Conservation (phyloP, 805 yeast species). For the Myxozyma melibiosi region DNA sequence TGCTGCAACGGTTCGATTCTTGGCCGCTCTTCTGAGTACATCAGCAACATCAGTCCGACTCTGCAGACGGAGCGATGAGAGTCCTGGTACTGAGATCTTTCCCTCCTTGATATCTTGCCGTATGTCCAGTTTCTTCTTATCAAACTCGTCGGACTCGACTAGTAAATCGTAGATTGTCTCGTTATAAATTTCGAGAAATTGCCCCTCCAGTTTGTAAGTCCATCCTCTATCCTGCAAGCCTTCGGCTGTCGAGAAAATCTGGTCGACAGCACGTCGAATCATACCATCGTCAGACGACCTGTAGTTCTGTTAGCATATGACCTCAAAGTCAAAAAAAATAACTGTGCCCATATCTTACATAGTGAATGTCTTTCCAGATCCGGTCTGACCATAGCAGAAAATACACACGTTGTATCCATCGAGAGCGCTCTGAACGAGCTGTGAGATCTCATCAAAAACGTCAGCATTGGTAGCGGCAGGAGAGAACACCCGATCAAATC, state of each 20-base stretch:
- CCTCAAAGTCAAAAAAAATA: neutral
- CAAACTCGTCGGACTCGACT: slow-evolving; percentile 36
- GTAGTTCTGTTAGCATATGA: neutral
- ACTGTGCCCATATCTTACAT: no score
- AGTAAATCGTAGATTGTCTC: slow-evolving; percentile 76
- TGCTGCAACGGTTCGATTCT: slow-evolving; percentile 73
- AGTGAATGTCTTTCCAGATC: slow-evolving; percentile 91
- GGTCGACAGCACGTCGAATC: slow-evolving; percentile 72
- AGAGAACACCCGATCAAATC: slow-evolving; percentile 78
- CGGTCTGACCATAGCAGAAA: slow-evolving; percentile 97
- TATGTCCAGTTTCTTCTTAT: slow-evolving; percentile 59
- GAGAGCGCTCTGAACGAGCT: slow-evolving; percentile 77
- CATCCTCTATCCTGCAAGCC: slow-evolving; percentile 59
- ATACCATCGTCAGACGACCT: slow-evolving; percentile 69
- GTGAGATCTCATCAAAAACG: slow-evolving; percentile 82
- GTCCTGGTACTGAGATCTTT: slow-evolving; percentile 64
- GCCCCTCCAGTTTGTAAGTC: slow-evolving; percentile 65
- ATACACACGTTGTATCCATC: slow-evolving; percentile 93
- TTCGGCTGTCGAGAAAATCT: slow-evolving; percentile 63
- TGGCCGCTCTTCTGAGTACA: slow-evolving; percentile 57
- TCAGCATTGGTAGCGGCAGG: slow-evolving; percentile 56
- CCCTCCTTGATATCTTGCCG: slow-evolving; percentile 61
- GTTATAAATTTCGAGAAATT: slow-evolving; percentile 87
- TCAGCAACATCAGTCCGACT: slow-evolving; percentile 53
- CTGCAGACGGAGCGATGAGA: slow-evolving; percentile 53